phyloP scores from a whole-genome alignment of 2,329 filamentous ascomycete species.

The Chrysosphaeria jannelii region DNA sequence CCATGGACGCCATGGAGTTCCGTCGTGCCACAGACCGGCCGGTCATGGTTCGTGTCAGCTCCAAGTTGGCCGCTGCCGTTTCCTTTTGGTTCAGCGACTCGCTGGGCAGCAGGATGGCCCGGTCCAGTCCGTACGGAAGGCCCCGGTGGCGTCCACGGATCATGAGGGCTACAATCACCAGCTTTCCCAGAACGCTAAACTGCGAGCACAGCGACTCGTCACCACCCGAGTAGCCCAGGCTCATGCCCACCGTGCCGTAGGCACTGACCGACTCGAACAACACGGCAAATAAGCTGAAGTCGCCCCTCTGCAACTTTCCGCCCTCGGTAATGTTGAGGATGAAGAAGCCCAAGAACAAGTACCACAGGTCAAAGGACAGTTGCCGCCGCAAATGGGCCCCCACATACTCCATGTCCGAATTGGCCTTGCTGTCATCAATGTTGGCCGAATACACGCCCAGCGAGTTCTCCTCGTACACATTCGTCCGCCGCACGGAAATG shows the following conservation, averaged over 20 bases:
- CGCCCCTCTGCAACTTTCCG: conserved; percentile 24
- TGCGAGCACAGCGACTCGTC: conserved; percentile 62
- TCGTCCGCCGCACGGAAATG: conserved; percentile 77
- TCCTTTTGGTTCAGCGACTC: conserved; percentile 23
- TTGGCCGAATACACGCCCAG: conserved; percentile 35
- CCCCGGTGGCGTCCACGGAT: conserved; percentile 39
- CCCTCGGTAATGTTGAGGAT: conserved; percentile 79
- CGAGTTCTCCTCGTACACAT: conserved; percentile 83
- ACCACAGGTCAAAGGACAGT: conserved; percentile 93
- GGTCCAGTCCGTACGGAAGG: conserved; percentile 32
- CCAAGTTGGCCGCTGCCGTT: conserved; percentile 11
- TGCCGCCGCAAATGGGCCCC: conserved; percentile 76
- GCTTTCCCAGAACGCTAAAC: conserved; percentile 44
- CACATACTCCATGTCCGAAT: conserved; percentile 48
- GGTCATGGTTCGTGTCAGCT: conserved; percentile 3
- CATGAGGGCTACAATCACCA: conserved; percentile 38
- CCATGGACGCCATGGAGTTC: conserved; percentile 1
- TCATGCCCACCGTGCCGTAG: conserved; percentile 82
- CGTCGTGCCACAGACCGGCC: conserved; percentile 4
- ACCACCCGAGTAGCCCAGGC: conserved; percentile 45
- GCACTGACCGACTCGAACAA: conserved; percentile 74
- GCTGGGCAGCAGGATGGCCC: conserved; percentile 27
- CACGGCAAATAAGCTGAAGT: conserved; percentile 37
- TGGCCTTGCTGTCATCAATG: conserved; percentile 17
- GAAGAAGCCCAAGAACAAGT: conserved; percentile 78